Conservation (phyloP, 768 basidiomycete genomes). For the Psilocybe sp. region DNA sequence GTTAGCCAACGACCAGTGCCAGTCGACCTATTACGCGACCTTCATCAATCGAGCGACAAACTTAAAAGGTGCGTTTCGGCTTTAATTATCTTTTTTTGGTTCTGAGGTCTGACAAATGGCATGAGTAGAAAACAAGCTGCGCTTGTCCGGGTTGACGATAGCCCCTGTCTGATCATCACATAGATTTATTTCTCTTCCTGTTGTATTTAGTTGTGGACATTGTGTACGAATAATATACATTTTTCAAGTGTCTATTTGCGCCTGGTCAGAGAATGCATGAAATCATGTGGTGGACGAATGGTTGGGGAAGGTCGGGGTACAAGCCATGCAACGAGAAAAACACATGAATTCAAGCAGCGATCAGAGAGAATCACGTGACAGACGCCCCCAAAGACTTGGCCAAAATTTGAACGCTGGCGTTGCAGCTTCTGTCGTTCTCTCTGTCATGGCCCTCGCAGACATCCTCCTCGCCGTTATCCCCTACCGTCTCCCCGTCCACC, state of each 20-base stretch:
- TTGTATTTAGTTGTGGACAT: neutral
- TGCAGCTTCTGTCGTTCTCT: conserved; percentile 18
- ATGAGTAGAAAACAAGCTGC: conserved; percentile 43
- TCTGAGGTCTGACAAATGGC: neutral
- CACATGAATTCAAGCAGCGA: conserved; percentile 14
- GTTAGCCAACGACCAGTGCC: conserved; percentile 45
- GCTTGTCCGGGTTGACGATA: conserved; percentile 47
- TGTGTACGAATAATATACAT: neutral
- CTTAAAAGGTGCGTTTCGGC: conserved; percentile 15
- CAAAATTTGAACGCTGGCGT: conserved; percentile 6
- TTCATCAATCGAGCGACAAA: conserved; percentile 21
- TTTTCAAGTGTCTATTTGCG: conserved; percentile 2
- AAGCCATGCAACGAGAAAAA: conserved; percentile 7
- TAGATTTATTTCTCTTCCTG: conserved; percentile 22
- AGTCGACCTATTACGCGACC: conserved; percentile 43
- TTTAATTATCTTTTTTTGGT: neutral
- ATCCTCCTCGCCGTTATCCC: conserved; percentile 60
- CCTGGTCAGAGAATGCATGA: neutral
- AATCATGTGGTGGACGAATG: neutral
- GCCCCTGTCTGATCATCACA: conserved; percentile 55
- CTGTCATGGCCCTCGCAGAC: conserved; percentile 75
- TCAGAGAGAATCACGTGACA: conserved; percentile 2
- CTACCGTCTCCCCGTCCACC: conserved; percentile 53
- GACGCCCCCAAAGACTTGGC: conserved; percentile 27
- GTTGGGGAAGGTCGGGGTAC: neutral